These are phyloP conservation scores for Phanerodontia chrysosporium DNA, from an alignment of 768 basidiomycete species.

Conservation along the genomic window DNA sequence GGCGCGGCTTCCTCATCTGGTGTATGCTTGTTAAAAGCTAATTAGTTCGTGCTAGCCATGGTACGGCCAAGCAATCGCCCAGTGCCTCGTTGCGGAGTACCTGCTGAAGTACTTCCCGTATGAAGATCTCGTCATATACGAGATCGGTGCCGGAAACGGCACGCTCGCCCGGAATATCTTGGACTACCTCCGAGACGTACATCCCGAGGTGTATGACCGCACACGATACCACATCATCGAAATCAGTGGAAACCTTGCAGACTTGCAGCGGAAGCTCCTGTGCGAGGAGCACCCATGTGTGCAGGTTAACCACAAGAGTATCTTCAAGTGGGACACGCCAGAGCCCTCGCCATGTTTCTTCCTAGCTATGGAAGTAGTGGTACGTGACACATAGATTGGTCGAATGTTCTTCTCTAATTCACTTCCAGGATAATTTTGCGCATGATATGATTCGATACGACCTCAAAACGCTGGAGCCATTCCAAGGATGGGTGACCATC, in stretches of 20 bases:
- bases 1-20: neutral
- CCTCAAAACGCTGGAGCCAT: constrained; percentile 69
- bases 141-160: constrained; percentile 97
- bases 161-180: constrained; percentile 89
- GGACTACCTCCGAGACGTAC: constrained; percentile 65
- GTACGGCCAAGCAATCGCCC: constrained; percentile 89
- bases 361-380: constrained; percentile 91
- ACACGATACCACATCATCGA: constrained; percentile 94
- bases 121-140: constrained; percentile 93
- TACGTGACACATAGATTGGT: constrained; percentile 34
- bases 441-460: constrained; percentile 95
- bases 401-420: neutral
- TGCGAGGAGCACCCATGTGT: constrained; percentile 60
- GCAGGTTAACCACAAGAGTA: constrained; percentile 66
- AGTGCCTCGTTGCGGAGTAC: constrained; percentile 88
- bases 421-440: constrained; percentile 83
- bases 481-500: constrained; percentile 79
- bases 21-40: constrained; percentile 8
- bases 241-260: constrained; percentile 77
- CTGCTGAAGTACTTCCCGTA: constrained; percentile 94
- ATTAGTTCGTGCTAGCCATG: constrained; percentile 58
- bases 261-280: constrained; percentile 67
- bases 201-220: constrained; percentile 91
- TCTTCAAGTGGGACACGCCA: constrained; percentile 77
- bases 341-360: constrained; percentile 89